Conservation (phyloP, 1,284 basidiomycete genomes). For the Pseudozyma sp. region DNA sequence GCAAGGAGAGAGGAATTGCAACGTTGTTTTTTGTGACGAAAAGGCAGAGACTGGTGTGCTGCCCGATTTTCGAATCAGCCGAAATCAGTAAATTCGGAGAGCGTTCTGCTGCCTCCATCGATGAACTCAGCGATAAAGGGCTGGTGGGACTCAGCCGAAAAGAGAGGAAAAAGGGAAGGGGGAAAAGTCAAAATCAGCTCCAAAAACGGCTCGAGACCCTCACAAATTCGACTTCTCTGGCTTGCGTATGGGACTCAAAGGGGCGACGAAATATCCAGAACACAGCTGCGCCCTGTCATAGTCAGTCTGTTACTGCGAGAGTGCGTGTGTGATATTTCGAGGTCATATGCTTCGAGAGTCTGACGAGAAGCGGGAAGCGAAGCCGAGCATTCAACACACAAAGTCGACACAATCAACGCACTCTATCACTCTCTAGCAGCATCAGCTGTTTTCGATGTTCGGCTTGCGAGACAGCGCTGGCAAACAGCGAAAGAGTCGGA, state of each 20-base stretch:
- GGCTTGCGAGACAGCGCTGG: no score
- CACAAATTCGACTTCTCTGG: background rate
- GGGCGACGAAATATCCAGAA: background rate
- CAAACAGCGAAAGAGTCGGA: no score
- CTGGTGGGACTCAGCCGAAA: background rate
- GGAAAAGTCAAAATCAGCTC: background rate
- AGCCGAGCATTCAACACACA: background rate
- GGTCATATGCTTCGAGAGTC: no score
- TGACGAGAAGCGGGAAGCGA: background rate
- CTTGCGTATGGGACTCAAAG: background rate
- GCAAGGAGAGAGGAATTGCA: slow-evolving; percentile 21
- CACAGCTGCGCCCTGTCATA: background rate
- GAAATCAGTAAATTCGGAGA: background rate
- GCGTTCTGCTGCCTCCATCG: background rate
- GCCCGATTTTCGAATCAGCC: background rate
- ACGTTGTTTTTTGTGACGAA: slow-evolving; percentile 5
- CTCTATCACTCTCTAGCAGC: slow-evolving; percentile 1
- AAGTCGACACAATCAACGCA: background rate
- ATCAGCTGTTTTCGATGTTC: no score
- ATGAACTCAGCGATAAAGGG: background rate
- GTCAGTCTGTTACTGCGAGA: no score
- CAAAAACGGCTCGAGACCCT: slow-evolving; percentile 1
- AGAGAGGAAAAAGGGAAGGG: background rate
- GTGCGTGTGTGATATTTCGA: no score
- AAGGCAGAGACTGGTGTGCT: background rate